Evolutionary conservation across 352 stramenopile species (phyloP), one percentile per base, ranked within the genome.

Genomic region (Pythium graminicola): DNA sequence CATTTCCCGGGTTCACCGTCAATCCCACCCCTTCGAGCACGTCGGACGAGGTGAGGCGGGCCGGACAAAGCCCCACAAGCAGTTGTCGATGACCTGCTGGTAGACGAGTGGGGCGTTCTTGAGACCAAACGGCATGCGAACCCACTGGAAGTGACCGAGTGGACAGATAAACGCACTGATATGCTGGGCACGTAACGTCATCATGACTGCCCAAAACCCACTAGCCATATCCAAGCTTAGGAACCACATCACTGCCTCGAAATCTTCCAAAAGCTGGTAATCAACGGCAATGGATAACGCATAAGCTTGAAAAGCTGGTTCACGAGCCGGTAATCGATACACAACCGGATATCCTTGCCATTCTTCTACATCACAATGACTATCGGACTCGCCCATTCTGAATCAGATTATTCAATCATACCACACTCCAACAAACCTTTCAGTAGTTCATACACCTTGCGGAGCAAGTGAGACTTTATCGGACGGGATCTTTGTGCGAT

Each of bases 361-460:
- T 65, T 57, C 31, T 61, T 60, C 51, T 65, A 61, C 39, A 65
- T 57, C 1, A 65, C 57, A 11, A 65, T 53, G 31, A 62, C 58
- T 23, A 66, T 66, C 20, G 58, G 46, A 11, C 50, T 60, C 5
- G 58, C 58, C 58, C 45, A 66, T 10, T 53, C 41, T 3, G 58
- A 66, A n/a, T 57, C 39, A 0, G 45, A 62, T 8, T 62, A 54
- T 36, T 58, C 46, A 24, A 58, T 58, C 9, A 62, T 35, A 5
- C 4, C 19, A 1, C 23, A 23, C 19, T 48, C 23, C 2, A 66
- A 31, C 29, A 62, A 10, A 6, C 16, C 29, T 20, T 57, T 52
- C 10, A 60, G 28, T n/a, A 64, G n/a, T 36, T 56, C 42, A 26
- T 60, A 65, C 1, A 65, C 28, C 31, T 61, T 7, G 0, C 4